Base-by-base conservation (phyloP, 2,329 filamentous ascomycete genomes). In the Diaporthe caulivora region DNA sequence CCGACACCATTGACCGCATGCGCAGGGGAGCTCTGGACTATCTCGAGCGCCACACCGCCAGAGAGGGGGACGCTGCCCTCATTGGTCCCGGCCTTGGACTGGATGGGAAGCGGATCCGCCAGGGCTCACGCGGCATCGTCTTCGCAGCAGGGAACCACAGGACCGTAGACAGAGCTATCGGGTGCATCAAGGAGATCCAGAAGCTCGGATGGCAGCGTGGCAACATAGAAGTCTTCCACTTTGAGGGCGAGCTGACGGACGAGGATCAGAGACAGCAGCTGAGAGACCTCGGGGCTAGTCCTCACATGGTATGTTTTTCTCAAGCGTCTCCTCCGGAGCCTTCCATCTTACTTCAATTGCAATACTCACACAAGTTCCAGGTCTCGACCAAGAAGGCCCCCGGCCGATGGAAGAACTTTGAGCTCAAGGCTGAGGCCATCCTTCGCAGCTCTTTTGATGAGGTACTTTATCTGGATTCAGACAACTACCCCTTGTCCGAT, bases 401-500 rank as follows among this genome's bases (percentile, higher is more conserved):
- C 5, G 70, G 70, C 26, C 67, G 65, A n/a, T 75, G 73, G 73
- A 75, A 75, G 53, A 75, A 75, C 44, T 75, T 75, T 31, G 73
- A 75, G 58, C 73, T 75, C 51, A 75, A 75, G 31, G 73, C 71
- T 44, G 73, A 75, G 67, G 71, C 73, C 26, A 55, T 75, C 31
- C 58, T 73, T 21, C 73, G 73, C 34, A 70, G 64, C 34, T 73
- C 71, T 21, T 75, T 75, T 18, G 73, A 75, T 54, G 73, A 75
- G 67, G 73, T 75, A n/a, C 73, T 75, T 44, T 75, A 73, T 54
- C 73, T 75, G 18, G 73, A 75, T 26, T 75, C 73, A n/a, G 73
- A 75, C 71, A 75, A 75, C 44, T 73, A 73, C 34, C 73, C 73
- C 21, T 57, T 75, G 44, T 60, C 71, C 6, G 53, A 75, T 17